Base-by-base conservation (phyloP, 2,329 filamentous ascomycete genomes). In the Neofusicoccum parvum region DNA sequence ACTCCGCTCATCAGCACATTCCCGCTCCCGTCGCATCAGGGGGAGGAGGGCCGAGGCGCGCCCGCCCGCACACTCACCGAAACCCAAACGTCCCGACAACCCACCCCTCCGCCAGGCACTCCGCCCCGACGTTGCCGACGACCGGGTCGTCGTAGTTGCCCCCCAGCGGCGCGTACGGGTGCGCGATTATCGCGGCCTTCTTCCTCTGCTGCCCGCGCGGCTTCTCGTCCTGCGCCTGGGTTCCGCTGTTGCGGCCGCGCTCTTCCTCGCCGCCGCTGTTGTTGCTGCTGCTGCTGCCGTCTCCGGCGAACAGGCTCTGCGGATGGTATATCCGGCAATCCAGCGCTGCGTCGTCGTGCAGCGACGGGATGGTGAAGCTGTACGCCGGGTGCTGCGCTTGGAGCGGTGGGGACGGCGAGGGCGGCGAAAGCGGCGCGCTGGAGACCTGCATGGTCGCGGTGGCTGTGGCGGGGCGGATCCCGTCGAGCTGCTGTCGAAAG, bases 51-150 rank as follows among this genome's bases (percentile, higher is more conserved):
- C 20, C 20, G 20, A 23, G 20, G 20, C 20, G 20, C 20, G 20
- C 36, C 20, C 53, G 7, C n/a, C 20, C 10, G 4, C 6, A 0
- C 39, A 64, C 50, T 54, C 80, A 94, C 91, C 94, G 86, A 75
- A 98, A 97, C 74, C 98, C 97, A 78, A 98, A 97, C 0, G 92
- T 96, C 7, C 86, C 89, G 2, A 97, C 90, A 1, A 96, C 75
- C 72, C 87, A 96, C 1, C 91, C 92, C 62, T 83, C 79, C 4
- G 84, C 80, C n/a, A 96, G 76, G 51, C 96, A 81, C 66, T 89
- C 78, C 1, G 81, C 80, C 0, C 86, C 87, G 2, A 91, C 79
- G 9, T 87, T 81, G n/a, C 86, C 83, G 1, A 98, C 90, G 0
- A 97, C 84, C 0, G 86, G 85, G 74, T 98, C 94, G 74, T 98